Conservation (phyloP, 2,329 filamentous ascomycete species). For the Fusarium zealandicum region DNA sequence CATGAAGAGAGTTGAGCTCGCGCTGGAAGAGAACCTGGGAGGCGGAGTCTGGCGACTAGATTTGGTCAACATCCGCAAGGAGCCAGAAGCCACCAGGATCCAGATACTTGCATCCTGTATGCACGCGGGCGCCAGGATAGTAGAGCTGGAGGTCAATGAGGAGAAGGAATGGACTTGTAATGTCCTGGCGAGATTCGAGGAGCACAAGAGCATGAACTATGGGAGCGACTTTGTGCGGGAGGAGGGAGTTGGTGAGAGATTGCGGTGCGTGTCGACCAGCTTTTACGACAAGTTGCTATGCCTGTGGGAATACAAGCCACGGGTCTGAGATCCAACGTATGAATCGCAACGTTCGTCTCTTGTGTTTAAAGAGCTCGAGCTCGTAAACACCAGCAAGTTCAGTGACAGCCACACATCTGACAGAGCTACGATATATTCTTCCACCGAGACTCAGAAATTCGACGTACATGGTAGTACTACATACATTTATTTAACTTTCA, state of each 20-base stretch:
- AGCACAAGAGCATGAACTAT: conserved; percentile 96
- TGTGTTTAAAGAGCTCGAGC: too few species aligned
- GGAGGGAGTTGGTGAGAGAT: conserved; percentile 30
- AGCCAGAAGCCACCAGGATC: conserved; percentile 42
- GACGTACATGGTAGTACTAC: too few species aligned
- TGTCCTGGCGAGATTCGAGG: conserved; percentile 76
- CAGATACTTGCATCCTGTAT: conserved; percentile 87
- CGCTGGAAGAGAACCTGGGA: conserved; percentile 73
- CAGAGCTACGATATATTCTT: too few species aligned
- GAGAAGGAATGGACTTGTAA: conserved; percentile 64
- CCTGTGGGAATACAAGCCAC: conserved; percentile 61
- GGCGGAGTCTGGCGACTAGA: conserved; percentile 89
- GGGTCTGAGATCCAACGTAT: neutral
- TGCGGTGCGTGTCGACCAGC: conserved; percentile 71
- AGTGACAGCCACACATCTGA: too few species aligned
- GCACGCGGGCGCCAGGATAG: conserved; percentile 82
- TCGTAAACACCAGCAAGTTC: too few species aligned
- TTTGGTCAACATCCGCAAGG: conserved; percentile 53
- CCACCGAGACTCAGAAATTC: too few species aligned
- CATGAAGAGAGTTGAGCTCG: conserved; percentile 55
- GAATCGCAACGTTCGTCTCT: too few species aligned
- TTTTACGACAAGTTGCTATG: conserved; percentile 79
- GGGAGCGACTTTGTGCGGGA: conserved; percentile 73
- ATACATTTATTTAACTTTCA: too few species aligned
- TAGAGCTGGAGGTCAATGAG: conserved; percentile 53